A percentile compares a stretch with the other conserved stretches of the same genome.
Evolutionary conservation across 208 protist species (phyloP).

Genomic region (Trypanosoma avium): DNA sequence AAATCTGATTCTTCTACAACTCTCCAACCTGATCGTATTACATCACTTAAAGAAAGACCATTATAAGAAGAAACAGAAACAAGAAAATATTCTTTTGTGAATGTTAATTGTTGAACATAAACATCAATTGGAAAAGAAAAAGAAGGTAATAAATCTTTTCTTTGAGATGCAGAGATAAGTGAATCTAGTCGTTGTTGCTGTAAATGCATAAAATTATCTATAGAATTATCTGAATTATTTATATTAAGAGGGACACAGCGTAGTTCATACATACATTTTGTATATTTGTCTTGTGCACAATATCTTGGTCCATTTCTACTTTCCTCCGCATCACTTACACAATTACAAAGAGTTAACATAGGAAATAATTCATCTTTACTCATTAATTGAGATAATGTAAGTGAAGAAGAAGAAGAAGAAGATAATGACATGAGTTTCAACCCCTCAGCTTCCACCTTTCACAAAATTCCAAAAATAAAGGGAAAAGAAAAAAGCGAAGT

Average conservation of each 20-base stretch:
- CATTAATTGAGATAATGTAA: constrained; percentile 7
- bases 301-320: constrained; percentile 80
- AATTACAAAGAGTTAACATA: constrained; percentile 59
- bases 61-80: constrained; percentile 65
- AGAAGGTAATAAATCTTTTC: constrained; percentile 25
- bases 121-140: constrained; percentile 65
- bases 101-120: constrained; percentile 59
- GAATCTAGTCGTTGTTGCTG: constrained; percentile 55
- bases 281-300: constrained; percentile 70
- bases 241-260: constrained; percentile 32
- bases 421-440: too few relatives aligned
- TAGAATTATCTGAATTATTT: not conserved
- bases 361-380: constrained; percentile 51
- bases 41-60: constrained; percentile 76
- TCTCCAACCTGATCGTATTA: constrained; percentile 78
- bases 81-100: constrained; percentile 50
- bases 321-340: constrained; percentile 70
- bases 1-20: constrained; percentile 73
- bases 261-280: constrained; percentile 69
- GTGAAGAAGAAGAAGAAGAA: too few relatives aligned
- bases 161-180: constrained; percentile 38
- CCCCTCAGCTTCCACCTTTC: not conserved
- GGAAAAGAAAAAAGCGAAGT: constrained; percentile 5
- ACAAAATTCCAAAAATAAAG: too few relatives aligned
- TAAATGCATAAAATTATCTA: not conserved